Conservation (phyloP, 345 rosid genomes). For the Combretum micranthum region DNA sequence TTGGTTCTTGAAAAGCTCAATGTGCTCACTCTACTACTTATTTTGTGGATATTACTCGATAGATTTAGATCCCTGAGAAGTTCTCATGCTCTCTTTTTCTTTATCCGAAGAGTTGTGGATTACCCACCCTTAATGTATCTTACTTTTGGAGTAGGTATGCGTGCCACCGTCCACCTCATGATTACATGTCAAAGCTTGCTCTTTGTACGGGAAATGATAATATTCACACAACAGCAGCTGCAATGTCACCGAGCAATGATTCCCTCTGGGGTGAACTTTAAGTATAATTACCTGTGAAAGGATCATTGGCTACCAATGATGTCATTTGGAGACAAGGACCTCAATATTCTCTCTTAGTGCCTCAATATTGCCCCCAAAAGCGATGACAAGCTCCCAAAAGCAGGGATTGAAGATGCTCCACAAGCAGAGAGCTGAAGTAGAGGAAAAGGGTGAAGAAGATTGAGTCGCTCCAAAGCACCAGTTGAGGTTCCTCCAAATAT, state of each 20-base stretch:
- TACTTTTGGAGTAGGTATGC: constrained; percentile 40
- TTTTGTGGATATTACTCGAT: too few relatives aligned
- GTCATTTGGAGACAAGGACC: constrained; percentile 86
- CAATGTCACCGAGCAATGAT: constrained; percentile 44
- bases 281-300: constrained; percentile 70
- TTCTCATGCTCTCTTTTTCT: neutral
- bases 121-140: constrained; percentile 4
- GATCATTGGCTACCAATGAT: constrained; percentile 37
- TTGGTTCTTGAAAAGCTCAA: too few relatives aligned
- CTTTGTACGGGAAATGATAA: constrained; percentile 34
- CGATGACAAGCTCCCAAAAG: too few relatives aligned
- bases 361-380: constrained; percentile 28
- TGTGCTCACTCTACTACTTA: too few relatives aligned
- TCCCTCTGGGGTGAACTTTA: constrained; percentile 63
- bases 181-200: constrained; percentile 30
- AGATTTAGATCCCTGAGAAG: neutral
- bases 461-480: too few relatives aligned
- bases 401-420: too few relatives aligned
- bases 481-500: too few relatives aligned
- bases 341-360: constrained; percentile 61
- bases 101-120: neutral
- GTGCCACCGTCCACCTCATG: constrained; percentile 29
- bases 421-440: too few relatives aligned
- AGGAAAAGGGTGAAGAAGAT: too few relatives aligned
- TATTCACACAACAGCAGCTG: constrained; percentile 28